phyloP scores from a whole-genome alignment of 352 stramenopile species.

The Nothophytophthora sp. region DNA sequence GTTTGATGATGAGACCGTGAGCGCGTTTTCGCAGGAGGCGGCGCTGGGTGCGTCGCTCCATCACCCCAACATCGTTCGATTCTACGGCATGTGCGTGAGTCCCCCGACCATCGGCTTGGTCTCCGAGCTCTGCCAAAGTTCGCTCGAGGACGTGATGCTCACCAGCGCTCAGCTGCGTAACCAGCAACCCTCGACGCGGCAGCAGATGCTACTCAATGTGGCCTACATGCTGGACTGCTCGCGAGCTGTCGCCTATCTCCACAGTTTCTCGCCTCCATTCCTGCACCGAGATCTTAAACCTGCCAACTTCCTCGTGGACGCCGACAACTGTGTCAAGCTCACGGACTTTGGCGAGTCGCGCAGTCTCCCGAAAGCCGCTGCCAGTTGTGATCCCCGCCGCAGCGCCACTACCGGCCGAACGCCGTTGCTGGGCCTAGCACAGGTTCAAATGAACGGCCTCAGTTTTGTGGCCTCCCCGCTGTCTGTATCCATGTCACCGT shows the following conservation, averaged over 20 bases:
- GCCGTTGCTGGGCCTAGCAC: too few relatives aligned
- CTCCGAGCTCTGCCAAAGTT: slow-evolving; percentile 53
- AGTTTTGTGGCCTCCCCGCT: too few relatives aligned
- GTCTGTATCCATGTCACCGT: too few relatives aligned
- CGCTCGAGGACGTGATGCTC: slow-evolving; percentile 40
- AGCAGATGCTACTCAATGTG: slow-evolving; percentile 55
- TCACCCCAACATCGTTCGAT: slow-evolving; percentile 62
- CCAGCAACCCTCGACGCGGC: slow-evolving; percentile 23
- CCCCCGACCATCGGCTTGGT: slow-evolving; percentile 64
- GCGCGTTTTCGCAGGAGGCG: slow-evolving; percentile 55
- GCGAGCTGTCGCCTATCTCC: slow-evolving; percentile 53
- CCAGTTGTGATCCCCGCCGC: slow-evolving; percentile 8
- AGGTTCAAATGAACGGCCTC: too few relatives aligned
- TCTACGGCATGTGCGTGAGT: slow-evolving; percentile 59
- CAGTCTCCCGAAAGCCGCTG: slow-evolving; percentile 30
- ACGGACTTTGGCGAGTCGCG: slow-evolving; percentile 58
- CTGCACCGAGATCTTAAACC: slow-evolving; percentile 65
- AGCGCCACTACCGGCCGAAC: too few relatives aligned
- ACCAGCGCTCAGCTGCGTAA: slow-evolving; percentile 10
- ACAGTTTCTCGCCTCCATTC: slow-evolving; percentile 59
- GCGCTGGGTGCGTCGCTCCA: slow-evolving; percentile 44
- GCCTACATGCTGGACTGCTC: slow-evolving; percentile 64
- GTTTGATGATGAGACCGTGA: slow-evolving; percentile 51
- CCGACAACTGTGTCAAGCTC: slow-evolving; percentile 43
- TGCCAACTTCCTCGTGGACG: slow-evolving; percentile 50